These are phyloP conservation scores for Aspergillus sp. DNA, from an alignment of 2,329 filamentous ascomycete species.

Conservation along the genomic window DNA sequence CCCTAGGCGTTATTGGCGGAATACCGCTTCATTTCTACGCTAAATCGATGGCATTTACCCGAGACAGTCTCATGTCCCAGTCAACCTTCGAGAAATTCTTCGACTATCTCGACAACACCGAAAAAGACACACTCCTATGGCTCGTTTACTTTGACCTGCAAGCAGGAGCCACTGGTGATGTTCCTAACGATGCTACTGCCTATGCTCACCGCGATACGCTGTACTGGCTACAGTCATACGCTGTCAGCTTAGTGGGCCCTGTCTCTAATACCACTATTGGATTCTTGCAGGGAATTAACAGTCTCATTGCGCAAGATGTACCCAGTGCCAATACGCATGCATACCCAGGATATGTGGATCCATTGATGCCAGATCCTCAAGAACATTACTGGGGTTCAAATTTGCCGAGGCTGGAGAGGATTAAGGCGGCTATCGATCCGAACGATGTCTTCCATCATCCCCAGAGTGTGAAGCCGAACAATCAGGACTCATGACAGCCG, in stretches of 20 bases:
- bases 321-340: slow-evolving; percentile 39
- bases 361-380: slow-evolving; percentile 41
- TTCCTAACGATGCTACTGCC: slow-evolving; percentile 50
- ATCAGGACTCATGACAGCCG: too few species aligned
- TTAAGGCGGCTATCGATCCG: slow-evolving; percentile 51
- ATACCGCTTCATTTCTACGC: slow-evolving; percentile 49
- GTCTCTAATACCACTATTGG: slow-evolving; percentile 42
- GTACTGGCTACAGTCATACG: slow-evolving; percentile 59
- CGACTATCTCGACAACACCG: slow-evolving; percentile 44
- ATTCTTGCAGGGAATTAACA: slow-evolving; percentile 50
- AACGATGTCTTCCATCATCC: slow-evolving; percentile 53
- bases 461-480: slow-evolving; percentile 36
- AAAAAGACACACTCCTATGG: slow-evolving; percentile 51
- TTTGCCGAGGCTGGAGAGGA: slow-evolving; percentile 38
- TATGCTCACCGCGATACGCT: slow-evolving; percentile 59
- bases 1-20: slow-evolving; percentile 25
- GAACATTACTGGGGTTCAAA: slow-evolving; percentile 52
- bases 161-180: slow-evolving; percentile 55
- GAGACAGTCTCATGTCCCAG: slow-evolving; percentile 43
- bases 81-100: slow-evolving; percentile 47
- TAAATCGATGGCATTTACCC: slow-evolving; percentile 51
- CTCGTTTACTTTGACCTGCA: slow-evolving; percentile 57
- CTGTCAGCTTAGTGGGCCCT: slow-evolving; percentile 41
- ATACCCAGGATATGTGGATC: slow-evolving; percentile 60
- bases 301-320: slow-evolving; percentile 22